Evolutionary conservation across 176 grass and related monocot species (phyloP).

Genomic region (Neostapfia colusana): DNA sequence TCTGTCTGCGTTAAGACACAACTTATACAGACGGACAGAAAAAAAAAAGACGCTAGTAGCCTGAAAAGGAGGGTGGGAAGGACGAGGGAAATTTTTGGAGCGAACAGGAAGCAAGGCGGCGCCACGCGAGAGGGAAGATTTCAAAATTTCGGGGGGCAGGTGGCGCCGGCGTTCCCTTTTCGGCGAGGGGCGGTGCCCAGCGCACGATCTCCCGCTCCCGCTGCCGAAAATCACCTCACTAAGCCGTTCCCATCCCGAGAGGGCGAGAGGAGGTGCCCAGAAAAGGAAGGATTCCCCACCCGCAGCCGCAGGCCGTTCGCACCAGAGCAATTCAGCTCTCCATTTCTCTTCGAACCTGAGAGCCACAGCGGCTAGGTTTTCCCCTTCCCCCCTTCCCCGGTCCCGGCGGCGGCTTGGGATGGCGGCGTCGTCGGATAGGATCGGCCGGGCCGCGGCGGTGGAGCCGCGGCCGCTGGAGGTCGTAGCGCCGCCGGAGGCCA

Average conservation of each 20-base stretch:
- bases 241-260: neutral
- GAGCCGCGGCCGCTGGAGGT: slow-evolving; percentile 24
- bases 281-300: slow-evolving; percentile 13
- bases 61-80: too few species aligned
- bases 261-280: neutral
- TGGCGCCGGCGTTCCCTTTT: neutral
- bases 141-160: slow-evolving; percentile 9
- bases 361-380: neutral
- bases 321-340: neutral
- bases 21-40: too few species aligned
- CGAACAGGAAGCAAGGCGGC: neutral
- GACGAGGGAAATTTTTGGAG: neutral
- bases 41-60: neutral
- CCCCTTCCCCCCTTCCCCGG: neutral
- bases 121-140: slow-evolving; percentile 2
- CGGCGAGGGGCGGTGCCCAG: neutral
- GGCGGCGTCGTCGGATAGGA: slow-evolving; percentile 4
- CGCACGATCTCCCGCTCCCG: neutral
- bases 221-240: slow-evolving; percentile 1
- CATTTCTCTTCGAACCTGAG: neutral
- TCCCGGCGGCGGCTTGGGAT: neutral
- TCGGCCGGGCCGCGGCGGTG: neutral
- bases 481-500: neutral
- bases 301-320: neutral
- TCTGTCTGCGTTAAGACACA: too few species aligned